Base-by-base conservation (phyloP, 768 basidiomycete species). In the Lactarius psammicola region DNA sequence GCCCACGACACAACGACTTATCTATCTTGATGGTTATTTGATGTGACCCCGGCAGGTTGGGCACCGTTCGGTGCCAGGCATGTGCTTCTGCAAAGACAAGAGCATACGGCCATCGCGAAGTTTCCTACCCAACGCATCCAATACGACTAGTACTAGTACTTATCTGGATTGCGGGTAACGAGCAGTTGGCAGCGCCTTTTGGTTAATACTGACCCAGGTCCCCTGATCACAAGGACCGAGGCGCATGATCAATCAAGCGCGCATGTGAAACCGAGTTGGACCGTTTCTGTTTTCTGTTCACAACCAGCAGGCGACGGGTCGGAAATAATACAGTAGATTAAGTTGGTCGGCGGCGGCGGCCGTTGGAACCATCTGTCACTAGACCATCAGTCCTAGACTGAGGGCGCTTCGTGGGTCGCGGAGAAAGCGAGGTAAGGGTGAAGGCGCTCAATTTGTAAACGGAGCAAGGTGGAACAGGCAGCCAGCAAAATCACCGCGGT, bases 141-240 rank as follows among this genome's bases (percentile, higher is more conserved):
- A 7, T 51, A 51, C 49, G 28, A 26, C 23, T 17, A 15, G 11
- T 49, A 10, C 46, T 49, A 49, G 49, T 51, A 51, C 49, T 51
- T 51, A 51, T 51, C 49, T 28, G 49, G 49, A 51, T 51, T 26
- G 49, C 49, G 11, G 36, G 40, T n/a, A n/a, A 26, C 49, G 26
- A 51, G 23, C 15, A 33, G 28, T 23, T 42, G 33, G 31, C 54
- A 11, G 46, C 44, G 46, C 46, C 42, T 30, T 64, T 59, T 60
- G 59, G 30, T 26, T 49, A 61, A 46, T 28, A 57, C 49, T 28
- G 60, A 56, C 40, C 20, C 60, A 51, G 65, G 61, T 66, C 49
- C 65, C 65, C 17, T 65, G 51, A 66, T 66, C 65, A 66, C 65
- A 34, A 54, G 60, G 65, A 20, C 46, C n/a, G 31, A 59, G 51